Conservation (phyloP, 192 early-diverging fungal genomes). For the Backusella psychrophila region DNA sequence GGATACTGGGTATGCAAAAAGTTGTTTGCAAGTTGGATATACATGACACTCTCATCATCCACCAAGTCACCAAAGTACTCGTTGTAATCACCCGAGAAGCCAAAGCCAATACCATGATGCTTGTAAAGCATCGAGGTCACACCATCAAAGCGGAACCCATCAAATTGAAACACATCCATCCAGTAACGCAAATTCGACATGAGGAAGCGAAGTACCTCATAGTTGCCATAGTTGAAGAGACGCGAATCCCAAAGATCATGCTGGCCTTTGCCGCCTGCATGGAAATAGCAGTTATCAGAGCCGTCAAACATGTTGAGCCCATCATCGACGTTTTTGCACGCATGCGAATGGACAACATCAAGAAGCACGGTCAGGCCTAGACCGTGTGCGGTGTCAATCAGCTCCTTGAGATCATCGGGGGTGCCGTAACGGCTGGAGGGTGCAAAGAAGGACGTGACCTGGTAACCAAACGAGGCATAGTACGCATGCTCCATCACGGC, state of each 20-base stretch:
- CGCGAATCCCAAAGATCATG: constrained; percentile 94
- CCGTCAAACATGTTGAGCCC: constrained; percentile 97
- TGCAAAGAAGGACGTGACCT: constrained; percentile 97
- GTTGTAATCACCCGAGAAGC: constrained; percentile 89
- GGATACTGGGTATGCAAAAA: constrained; percentile 81
- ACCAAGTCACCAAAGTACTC: constrained; percentile 91
- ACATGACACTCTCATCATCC: constrained; percentile 84
- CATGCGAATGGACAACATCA: constrained; percentile 96
- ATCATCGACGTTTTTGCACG: constrained; percentile 92
- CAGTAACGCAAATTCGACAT: constrained; percentile 95
- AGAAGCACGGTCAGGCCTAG: constrained; percentile 85
- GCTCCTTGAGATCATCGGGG: constrained; percentile 89
- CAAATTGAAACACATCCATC: constrained; percentile 86
- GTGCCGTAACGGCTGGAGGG: constrained; percentile 89
- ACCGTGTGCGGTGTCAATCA: constrained; percentile 91
- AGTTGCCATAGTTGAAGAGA: constrained; percentile 93
- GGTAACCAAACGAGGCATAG: constrained; percentile 97
- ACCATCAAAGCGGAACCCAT: constrained; percentile 98
- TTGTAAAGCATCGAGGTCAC: constrained; percentile 96
- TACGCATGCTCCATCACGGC: constrained; percentile 99
- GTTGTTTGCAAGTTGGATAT: constrained; percentile 91
- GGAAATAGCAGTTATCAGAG: constrained; percentile 95
- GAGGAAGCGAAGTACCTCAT: constrained; percentile 91
- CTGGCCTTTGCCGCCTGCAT: constrained; percentile 77
- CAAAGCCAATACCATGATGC: constrained; percentile 94